Evolutionary conservation across 2,329 filamentous ascomycete species (phyloP), one percentile per base, ranked within the genome.

Genomic region (Clonostachys sp.): DNA sequence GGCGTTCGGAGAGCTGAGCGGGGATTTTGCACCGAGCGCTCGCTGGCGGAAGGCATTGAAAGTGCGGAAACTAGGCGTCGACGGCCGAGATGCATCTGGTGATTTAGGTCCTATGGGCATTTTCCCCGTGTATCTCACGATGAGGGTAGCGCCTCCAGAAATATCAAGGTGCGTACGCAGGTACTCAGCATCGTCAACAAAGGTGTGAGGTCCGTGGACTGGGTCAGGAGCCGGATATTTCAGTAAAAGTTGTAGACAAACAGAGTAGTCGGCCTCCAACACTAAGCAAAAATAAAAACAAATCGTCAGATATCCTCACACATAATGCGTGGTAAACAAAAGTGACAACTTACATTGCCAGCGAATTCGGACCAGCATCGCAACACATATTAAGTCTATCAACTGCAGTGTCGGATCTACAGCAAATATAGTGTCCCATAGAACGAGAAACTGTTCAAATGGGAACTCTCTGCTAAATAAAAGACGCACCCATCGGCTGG

Each of bases 381-480:
- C 86, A 45, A 96, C 83, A 56, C 91, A 96, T n/a, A 96, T 84
- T 47, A 94, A 77, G 60, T 97, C 90, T 55, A 97, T 83, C 34
- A 97, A 72, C 44, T 91, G 83, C 30, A 96, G 69, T 1, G 80
- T 78, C 8, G 92, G 79, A 57, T 96, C 91, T 58, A 95, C 83
- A 3, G 91, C 88, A 62, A 99, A 95, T 2, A 99, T 74, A 8
- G 85, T 80, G 67, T 99, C 94, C 94, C 94, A 99, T 48, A 99
- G 78, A 18, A 81, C 73, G 36, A 99, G 78, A 39, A 91, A 78
- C 51, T 95, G 83, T 46, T 91, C 83, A 51, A 97, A 95, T 0
- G 89, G 83, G 57, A 96, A 97, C 63, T 99, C 94, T 54, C 94
- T 81, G 44, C 92, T 91, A 60, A 97, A 97, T 0, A 99, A 71